Evolutionary conservation across 306 rosid species (phyloP).

Genomic region (Cicer arietinum): DNA sequence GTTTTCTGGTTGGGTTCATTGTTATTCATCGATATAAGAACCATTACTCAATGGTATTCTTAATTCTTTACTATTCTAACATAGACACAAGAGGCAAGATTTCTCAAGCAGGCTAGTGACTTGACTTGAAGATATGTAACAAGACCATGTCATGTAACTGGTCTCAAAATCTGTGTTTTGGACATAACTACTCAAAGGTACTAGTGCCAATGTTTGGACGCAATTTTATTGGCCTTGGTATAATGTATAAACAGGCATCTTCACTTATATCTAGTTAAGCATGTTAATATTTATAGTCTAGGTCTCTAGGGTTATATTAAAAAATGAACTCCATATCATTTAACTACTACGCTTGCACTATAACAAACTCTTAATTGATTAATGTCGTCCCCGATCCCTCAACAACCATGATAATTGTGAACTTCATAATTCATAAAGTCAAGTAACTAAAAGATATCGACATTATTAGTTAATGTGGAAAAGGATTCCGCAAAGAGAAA

Average conservation of each 20-base stretch:
- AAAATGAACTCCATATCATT: not conserved
- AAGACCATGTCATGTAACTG: not conserved
- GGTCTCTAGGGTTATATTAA: not conserved
- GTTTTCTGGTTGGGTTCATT: not conserved
- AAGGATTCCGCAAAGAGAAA: conserved; percentile 3
- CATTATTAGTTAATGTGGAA: not conserved
- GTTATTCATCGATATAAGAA: not conserved
- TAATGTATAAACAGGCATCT: conserved; percentile 13
- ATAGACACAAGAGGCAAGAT: not conserved
- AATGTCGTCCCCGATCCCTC: not conserved
- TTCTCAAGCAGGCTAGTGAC: not conserved
- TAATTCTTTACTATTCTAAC: too few relatives aligned
- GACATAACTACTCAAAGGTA: conserved; percentile 2
- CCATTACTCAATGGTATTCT: not conserved
- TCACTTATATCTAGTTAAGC: conserved; percentile 4
- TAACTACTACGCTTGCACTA: not conserved
- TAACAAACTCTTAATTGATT: not conserved
- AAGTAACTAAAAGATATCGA: conserved; percentile 23
- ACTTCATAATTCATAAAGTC: not conserved
- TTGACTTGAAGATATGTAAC: conserved; percentile 5
- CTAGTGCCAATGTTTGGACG: not conserved
- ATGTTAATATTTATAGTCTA: conserved; percentile 15
- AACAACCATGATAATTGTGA: conserved; percentile 4
- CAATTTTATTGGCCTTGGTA: conserved; percentile 6
- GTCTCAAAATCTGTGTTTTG: not conserved